Evolutionary conservation across 805 yeast genomes (phyloP), one percentile per base, ranked within the genome.

Genomic region (Ogataea paradorogensis): DNA sequence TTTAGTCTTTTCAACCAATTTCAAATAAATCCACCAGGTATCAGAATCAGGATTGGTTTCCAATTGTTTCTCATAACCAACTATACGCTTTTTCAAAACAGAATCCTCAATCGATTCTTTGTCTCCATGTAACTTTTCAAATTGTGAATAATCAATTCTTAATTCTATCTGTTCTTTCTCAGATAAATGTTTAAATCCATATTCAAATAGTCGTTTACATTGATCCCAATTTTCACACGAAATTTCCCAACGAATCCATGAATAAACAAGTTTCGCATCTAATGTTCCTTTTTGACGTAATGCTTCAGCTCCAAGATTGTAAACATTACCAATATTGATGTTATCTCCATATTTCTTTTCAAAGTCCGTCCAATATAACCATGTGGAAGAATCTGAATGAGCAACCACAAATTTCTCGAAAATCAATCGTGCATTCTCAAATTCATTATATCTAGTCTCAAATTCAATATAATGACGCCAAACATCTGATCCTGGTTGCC

Each of bases 11-110:
- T 73, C 73, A 9, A 79, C 51, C 16, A 86, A 55, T 9, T 73
- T 67, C 2, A 87, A 43, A 52, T 80, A 81, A 0, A 75, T 57
- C 91, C 95, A 89, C 97, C 98, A 90, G 0, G 79, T 64, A 52
- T 84, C 93, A 58, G 78, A 80, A 61, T 40, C 28, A 1, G 87
- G 80, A 37, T 74, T 66, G 9, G 54, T 49, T 6, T 54, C 43
- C 10, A 85, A 50, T 15, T 62, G 66, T 3, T 63, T 57, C 51
- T 81, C 80, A 55, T 84, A 86, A 38, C 66, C 66, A 6, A 67
- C 58, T 44, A 70, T 73, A 42, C 95, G 65, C 51, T 82, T 83
- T 2, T 62, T 46, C 13, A 76, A 45, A 0, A 83, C 66, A 2
- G 78, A 74, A 3, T 58, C 51, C 45, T 79, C 81, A n/a, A 81